Base-by-base conservation (phyloP, 331 rosid genomes). In the Rhamnella rubrinervis region DNA sequence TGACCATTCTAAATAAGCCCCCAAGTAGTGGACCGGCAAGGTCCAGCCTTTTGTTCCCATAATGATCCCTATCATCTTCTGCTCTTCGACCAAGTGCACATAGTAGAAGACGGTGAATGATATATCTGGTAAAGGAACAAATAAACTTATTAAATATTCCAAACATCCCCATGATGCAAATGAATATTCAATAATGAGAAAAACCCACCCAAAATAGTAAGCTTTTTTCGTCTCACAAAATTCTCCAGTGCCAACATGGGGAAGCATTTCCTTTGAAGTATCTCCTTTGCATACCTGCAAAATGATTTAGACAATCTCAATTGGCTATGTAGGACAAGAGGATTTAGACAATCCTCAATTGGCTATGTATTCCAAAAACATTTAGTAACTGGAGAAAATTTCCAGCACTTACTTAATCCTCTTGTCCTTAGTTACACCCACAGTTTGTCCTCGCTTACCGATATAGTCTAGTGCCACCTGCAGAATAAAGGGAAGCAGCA, bases 181-280 rank as follows among this genome's bases (percentile, higher is more conserved):
- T 50, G 55, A 38, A 39, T 59, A 65, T 62, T 16, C 19, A 17
- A 56, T 21, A 21, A 31, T 4, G 38, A 53, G 66, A 59, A 18
- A 66, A 79, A 61, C 66, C 65, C 80, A 91, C 99, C 99, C 99
- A 63, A 95, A 95, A 83, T 95, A 91, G 77, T 91, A 95, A 4
- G 97, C 99, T 80, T 91, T 89, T 85, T 95, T 91, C 18, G 99
- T 95, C 85, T 95, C 99, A 50, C 99, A 95, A 79, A 81, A 95
- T 74, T 95, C 99, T 55, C 90, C 93, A 16, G 85, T 85, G 56
- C 97, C 99, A 39, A 95, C 99, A 71, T 95, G 99, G 52, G 99
- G 99, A 85, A 95, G 99, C 97, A 89, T 95, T 88, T 91, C 99
- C 89, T 87, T 71, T 95, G 99, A 74, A 91, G 97, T 73, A 95